phyloP scores from a whole-genome alignment of 805 yeast genomes.

The Yarrowia sp. region DNA sequence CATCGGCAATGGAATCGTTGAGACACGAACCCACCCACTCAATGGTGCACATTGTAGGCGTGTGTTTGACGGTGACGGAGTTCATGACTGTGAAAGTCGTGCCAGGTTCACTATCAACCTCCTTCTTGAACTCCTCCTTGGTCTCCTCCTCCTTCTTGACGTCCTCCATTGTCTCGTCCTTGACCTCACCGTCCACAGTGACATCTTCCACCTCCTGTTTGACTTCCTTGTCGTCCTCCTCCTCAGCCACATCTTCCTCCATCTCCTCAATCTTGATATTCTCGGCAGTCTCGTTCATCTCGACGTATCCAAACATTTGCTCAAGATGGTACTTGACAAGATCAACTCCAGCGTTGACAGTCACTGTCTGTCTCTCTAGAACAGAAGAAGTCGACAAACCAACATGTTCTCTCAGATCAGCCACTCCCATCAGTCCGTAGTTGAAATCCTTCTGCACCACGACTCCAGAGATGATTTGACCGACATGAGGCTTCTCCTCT shows the following conservation, averaged over 20 bases:
- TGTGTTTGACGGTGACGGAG: slow-evolving; percentile 60
- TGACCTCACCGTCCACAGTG: not conserved
- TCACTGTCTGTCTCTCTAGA: slow-evolving; percentile 78
- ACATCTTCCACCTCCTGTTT: slow-evolving; percentile 11
- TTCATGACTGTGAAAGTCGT: slow-evolving; percentile 64
- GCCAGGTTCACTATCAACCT: not conserved
- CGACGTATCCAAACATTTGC: slow-evolving; percentile 92
- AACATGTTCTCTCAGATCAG: slow-evolving; percentile 87
- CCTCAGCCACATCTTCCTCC: slow-evolving; percentile 44
- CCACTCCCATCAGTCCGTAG: slow-evolving; percentile 78
- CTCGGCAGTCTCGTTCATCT: slow-evolving; percentile 62
- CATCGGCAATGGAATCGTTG: slow-evolving; percentile 93
- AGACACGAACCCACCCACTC: slow-evolving; percentile 92
- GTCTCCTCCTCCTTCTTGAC: slow-evolving; percentile 13
- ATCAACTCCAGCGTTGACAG: slow-evolving; percentile 80
- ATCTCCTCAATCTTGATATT: slow-evolving; percentile 40
- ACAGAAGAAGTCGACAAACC: slow-evolving; percentile 85
- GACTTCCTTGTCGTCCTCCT: slow-evolving; percentile 51
- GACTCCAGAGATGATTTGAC: slow-evolving; percentile 73
- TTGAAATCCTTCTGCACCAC: slow-evolving; percentile 91
- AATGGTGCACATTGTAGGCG: slow-evolving; percentile 63
- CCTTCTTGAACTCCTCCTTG: not conserved
- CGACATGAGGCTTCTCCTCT: slow-evolving; percentile 56
- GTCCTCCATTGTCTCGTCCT: not conserved
- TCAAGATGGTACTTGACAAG: slow-evolving; percentile 86